Evolutionary conservation across 768 basidiomycete genomes (phyloP), one percentile per base, ranked within the genome.

Genomic region (Trametes punicea): DNA sequence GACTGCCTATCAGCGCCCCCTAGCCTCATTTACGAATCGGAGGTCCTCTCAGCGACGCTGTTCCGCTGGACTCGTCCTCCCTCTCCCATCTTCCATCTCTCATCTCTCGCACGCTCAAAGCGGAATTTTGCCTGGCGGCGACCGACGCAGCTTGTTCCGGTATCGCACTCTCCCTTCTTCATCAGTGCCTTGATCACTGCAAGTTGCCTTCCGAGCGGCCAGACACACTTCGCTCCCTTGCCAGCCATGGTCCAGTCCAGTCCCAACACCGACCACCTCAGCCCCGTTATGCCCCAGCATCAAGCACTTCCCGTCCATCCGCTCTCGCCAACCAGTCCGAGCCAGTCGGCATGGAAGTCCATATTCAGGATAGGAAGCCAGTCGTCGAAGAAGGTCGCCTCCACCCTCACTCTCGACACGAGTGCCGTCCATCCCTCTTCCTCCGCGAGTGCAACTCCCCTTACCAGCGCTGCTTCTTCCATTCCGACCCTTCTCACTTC

Each of bases 361-460:
- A 78, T 90, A 59, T 84, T 91, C 73, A 83, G 87, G 59, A 74
- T 90, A 55, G 83, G 74, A 34, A 86, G 75, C 64, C 70, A 77
- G 29, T 85, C 87, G 7, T 81, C 81, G 46, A 85, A 81, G 74
- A 89, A 84, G 71, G 71, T 77, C 30, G 61, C 26, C 60, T 67
- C 81, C 42, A 68, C 79, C 18, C 71, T 84, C 53, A 85, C 79
- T 44, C 71, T 84, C 54, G 81, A 88, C 69, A 79, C 82, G 57
- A 69, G 70, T 60, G 46, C 71, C 53, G 56, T 76, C 11, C 70
- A 71, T 50, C 62, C 64, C 59, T 72, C 70, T 23, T 54, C 68
- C 30, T 72, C 66, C 50, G 73, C 66, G 53, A 67, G 65, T 70
- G 21, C 72, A 64, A 20, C 70, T 16, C 53, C 59, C 26, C 44